These are phyloP conservation scores for Lumnitzera racemosa DNA, from an alignment of 345 rosid species.

Conservation along the genomic window DNA sequence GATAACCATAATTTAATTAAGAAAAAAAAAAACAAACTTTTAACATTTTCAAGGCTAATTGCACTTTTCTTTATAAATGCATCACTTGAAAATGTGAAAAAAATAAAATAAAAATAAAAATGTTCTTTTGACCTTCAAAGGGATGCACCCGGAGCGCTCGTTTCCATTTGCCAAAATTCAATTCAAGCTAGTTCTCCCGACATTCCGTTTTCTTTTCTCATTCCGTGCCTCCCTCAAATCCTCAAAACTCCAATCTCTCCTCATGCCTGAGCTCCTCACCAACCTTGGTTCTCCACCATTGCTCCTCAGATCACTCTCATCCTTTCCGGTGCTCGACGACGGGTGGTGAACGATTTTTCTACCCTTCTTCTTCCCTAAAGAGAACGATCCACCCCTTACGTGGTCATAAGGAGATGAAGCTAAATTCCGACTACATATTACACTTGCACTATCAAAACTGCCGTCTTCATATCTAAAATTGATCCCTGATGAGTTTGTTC, in stretches of 20 bases:
- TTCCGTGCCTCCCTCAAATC: constrained; percentile 2
- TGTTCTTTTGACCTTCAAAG: too few species aligned
- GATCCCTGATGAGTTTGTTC: neutral
- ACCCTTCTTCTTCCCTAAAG: neutral
- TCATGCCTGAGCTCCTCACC: constrained; percentile 12
- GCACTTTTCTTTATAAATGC: too few species aligned
- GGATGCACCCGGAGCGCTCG: too few species aligned
- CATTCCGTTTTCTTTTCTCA: too few species aligned
- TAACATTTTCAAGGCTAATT: too few species aligned
- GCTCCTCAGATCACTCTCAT: neutral
- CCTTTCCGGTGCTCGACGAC: constrained; percentile 1
- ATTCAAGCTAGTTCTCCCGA: too few species aligned
- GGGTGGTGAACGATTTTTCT: neutral
- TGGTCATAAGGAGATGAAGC: neutral
- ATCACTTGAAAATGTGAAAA: too few species aligned
- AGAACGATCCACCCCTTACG: neutral
- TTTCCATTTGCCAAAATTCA: too few species aligned
- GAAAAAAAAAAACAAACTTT: too few species aligned
- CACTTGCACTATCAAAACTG: neutral
- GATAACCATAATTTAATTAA: too few species aligned
- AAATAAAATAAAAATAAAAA: too few species aligned
- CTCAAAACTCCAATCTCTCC: constrained; percentile 17
- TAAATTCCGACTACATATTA: neutral
- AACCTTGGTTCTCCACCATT: constrained; percentile 5
- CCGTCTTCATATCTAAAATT: neutral